Evolutionary conservation across 495 filamentous ascomycete species (phyloP).

Genomic region (Viridothelium virens): DNA sequence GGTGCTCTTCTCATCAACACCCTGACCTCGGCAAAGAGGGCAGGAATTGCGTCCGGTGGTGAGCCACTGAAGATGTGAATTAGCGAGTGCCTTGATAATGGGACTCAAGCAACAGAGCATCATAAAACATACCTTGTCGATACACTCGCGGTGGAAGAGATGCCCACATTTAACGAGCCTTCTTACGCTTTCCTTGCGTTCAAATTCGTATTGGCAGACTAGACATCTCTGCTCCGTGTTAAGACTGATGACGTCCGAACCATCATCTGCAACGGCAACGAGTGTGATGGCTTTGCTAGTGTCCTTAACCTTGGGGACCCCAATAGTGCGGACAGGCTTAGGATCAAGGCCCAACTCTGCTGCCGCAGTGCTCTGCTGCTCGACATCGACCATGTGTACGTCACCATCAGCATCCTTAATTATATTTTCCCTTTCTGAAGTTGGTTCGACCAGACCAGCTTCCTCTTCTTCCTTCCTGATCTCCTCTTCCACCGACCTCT

Average conservation of each 20-base stretch:
- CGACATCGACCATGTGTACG: neutral
- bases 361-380: neutral
- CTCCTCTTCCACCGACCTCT: neutral
- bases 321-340: neutral
- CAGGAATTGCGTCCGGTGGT: constrained; percentile 75
- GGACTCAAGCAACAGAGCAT: constrained; percentile 17
- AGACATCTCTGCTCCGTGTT: constrained; percentile 56
- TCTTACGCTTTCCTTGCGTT: constrained; percentile 54
- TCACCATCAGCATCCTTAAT: neutral
- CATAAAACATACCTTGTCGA: constrained; percentile 56
- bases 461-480: constrained; percentile 10
- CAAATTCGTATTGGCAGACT: constrained; percentile 67
- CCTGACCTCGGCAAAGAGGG: constrained; percentile 64
- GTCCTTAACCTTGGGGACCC: constrained; percentile 44
- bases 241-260: constrained; percentile 43
- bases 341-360: neutral
- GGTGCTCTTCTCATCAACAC: constrained; percentile 51
- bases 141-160: constrained; percentile 66
- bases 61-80: constrained; percentile 51
- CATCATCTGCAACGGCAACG: constrained; percentile 45
- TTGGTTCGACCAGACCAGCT: neutral
- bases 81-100: constrained; percentile 12
- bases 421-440: neutral
- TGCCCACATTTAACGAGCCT: constrained; percentile 60
- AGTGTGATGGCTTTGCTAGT: constrained; percentile 38